Conservation (phyloP, 2,329 filamentous ascomycete species). For the Verticillium nonalfalfae region DNA sequence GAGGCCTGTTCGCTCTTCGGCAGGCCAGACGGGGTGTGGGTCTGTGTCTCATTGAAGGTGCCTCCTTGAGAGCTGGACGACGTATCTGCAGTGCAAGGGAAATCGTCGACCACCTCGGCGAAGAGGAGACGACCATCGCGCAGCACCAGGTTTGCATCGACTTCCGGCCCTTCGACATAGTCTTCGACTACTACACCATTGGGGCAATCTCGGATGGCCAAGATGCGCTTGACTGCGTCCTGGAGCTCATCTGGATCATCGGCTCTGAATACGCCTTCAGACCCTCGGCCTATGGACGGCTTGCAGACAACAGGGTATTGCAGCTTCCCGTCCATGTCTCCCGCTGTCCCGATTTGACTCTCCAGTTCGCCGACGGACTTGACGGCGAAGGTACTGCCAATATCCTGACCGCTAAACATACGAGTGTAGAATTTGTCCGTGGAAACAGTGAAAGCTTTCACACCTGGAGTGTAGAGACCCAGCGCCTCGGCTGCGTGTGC, state of each 20-base stretch:
- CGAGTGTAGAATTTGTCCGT: not conserved
- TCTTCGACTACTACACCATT: constrained; percentile 26
- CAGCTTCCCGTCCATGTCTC: not conserved
- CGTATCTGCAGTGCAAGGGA: constrained; percentile 20
- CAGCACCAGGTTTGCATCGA: constrained; percentile 33
- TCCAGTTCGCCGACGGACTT: constrained; percentile 12
- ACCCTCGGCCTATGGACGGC: constrained; percentile 24
- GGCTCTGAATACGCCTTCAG: constrained; percentile 24
- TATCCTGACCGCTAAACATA: constrained; percentile 13
- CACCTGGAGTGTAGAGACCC: constrained; percentile 21
- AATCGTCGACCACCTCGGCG: constrained; percentile 29
- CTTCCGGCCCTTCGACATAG: constrained; percentile 32
- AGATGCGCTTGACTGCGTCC: constrained; percentile 12
- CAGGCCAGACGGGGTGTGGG: constrained; percentile 15
- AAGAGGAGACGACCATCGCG: constrained; percentile 31
- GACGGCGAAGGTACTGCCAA: constrained; percentile 18
- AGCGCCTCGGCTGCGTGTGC: constrained; percentile 23
- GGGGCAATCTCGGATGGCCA: constrained; percentile 4
- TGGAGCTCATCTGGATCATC: constrained; percentile 18
- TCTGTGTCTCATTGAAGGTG: constrained; percentile 18
- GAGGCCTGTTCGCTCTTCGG: constrained; percentile 12
- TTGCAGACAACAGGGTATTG: constrained; percentile 27
- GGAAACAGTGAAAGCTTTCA: not conserved
- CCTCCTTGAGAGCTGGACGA: not conserved
- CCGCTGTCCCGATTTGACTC: not conserved